Base-by-base conservation (phyloP, 257 asterid genomes). In the Mitragyna speciosa region DNA sequence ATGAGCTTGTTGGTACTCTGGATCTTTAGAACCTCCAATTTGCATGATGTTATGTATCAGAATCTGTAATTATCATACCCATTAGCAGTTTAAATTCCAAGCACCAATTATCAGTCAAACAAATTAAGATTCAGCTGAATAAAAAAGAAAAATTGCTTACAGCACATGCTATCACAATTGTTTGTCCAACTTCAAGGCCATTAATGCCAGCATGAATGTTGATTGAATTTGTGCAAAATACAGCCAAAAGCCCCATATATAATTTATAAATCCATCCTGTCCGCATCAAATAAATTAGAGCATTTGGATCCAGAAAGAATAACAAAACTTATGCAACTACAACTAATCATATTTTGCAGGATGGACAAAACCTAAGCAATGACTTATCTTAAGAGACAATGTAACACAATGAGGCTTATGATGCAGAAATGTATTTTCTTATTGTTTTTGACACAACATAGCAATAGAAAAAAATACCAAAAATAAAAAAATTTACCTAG, bases 181-280 rank as follows among this genome's bases (percentile, higher is more conserved):
- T 95, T 84, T 95, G 98, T 80, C 98, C 98, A 81, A 95, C 98
- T 90, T 95, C 98, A 83, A 95, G 98, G 84, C 98, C 98, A 84
- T 95, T 95, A 81, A 95, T 82, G 54, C 98, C 98, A 12, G 98
- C 98, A 78, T 93, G 98, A 79, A 95, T 95, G 85, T 95, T 95
- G 68, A 95, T 93, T 0, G 98, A 93, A 79, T 95, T 93, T 72
- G 98, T 95, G 95, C 98, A 95, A 83, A 95, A 95, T 72, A 95
- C 88, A 70, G 98, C 96, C 93, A 95, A 85, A 76, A 95, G 91
- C 84, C 97, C 89, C 98, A 95, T 93, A 84, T 95, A 95, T 76
- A 95, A 92, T 87, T 95, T 95, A 86, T 95, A 95, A 73, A 95
- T 86, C 92, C 96, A 84, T 79, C 98, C 98, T 94, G 89, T 76